Conservation (phyloP, 352 stramenopile genomes). For the Pythium biforme region DNA sequence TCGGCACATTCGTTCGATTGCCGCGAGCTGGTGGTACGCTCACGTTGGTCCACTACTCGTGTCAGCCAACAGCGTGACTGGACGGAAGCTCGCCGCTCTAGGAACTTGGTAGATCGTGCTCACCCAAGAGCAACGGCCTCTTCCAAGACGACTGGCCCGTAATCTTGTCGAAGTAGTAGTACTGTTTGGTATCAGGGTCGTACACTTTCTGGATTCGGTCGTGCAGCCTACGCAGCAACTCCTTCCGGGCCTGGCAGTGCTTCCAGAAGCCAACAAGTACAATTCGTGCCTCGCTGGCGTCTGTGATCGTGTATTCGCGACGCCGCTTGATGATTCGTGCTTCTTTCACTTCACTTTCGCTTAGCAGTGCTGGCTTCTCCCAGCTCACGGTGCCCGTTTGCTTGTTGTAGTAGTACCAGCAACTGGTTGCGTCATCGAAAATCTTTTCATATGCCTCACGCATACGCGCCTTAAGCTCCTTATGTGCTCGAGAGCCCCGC, state of each 20-base stretch:
- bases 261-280: constrained; percentile 49
- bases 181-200: constrained; percentile 59
- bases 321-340: constrained; percentile 38
- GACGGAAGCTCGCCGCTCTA: constrained; percentile 4
- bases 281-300: constrained; percentile 34
- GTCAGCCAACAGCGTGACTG: constrained; percentile 41
- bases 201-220: constrained; percentile 70
- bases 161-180: constrained; percentile 83
- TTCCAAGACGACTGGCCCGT: constrained; percentile 74
- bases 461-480: constrained; percentile 39
- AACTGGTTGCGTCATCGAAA: constrained; percentile 53
- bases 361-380: constrained; percentile 54
- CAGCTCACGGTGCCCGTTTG: constrained; percentile 64
- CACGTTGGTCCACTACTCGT: constrained; percentile 71
- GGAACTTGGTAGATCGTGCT: constrained; percentile 36
- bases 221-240: constrained; percentile 42
- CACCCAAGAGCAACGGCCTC: constrained; percentile 55
- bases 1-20: constrained; percentile 70
- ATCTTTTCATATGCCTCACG: constrained; percentile 72
- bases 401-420: constrained; percentile 83
- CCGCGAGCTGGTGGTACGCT: constrained; percentile 33
- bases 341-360: constrained; percentile 42
- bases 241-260: constrained; percentile 44
- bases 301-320: constrained; percentile 45
- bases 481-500: constrained; percentile 37